phyloP scores from a whole-genome alignment of 1,284 basidiomycete species.

The Agaricales sp. region DNA sequence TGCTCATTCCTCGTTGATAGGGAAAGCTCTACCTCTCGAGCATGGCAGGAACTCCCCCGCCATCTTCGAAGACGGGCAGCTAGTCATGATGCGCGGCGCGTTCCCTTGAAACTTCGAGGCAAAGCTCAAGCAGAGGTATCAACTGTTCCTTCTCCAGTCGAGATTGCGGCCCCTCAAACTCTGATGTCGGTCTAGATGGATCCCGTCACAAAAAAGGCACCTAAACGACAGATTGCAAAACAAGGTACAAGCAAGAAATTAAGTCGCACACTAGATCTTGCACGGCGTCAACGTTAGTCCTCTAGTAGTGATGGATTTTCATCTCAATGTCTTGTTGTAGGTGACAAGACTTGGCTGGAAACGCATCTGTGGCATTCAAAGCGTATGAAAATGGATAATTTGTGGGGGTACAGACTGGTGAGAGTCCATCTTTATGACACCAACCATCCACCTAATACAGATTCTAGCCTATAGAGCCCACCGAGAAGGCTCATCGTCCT shows the following conservation, averaged over 20 bases:
- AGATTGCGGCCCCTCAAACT: too few relatives aligned
- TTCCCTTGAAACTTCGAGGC: constrained; percentile 71
- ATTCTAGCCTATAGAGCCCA: constrained; percentile 63
- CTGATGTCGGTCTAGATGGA: too few relatives aligned
- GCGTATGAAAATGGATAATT: constrained; percentile 82
- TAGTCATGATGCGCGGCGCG: constrained; percentile 83
- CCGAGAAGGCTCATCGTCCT: constrained; percentile 82
- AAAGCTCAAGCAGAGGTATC: constrained; percentile 77
- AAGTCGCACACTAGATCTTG: constrained; percentile 40
- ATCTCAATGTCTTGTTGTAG: constrained; percentile 25
- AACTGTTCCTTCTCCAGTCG: too few relatives aligned
- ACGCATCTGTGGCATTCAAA: constrained; percentile 94
- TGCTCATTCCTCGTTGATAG: constrained; percentile 21
- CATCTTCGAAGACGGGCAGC: constrained; percentile 85
- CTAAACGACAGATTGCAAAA: constrained; percentile 40
- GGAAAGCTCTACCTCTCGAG: constrained; percentile 60
- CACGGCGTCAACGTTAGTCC: constrained; percentile 58
- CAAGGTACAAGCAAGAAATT: constrained; percentile 44
- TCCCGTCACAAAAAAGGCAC: constrained; percentile 47
- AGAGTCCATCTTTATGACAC: constrained; percentile 12
- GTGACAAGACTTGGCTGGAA: constrained; percentile 81
- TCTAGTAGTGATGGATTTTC: constrained; percentile 2
- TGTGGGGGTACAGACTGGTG: constrained; percentile 85
- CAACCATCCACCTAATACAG: constrained; percentile 1
- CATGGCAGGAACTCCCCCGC: constrained; percentile 85